Evolutionary conservation across 768 basidiomycete species (phyloP).

Genomic region (Phanerochaete carnosa): DNA sequence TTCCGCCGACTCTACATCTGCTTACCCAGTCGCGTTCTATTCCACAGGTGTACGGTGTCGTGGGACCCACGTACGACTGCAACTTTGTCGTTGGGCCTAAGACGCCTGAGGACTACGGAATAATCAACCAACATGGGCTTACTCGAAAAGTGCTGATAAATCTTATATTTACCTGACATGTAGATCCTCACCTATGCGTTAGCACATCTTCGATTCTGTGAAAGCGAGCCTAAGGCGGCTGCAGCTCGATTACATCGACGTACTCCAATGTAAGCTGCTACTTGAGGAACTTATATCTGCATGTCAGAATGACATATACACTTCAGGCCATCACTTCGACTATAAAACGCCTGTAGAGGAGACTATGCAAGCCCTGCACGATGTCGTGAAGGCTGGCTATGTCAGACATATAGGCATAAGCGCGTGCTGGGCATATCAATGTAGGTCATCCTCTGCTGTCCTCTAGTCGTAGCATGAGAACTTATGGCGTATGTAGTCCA

Average conservation of each 20-base stretch:
- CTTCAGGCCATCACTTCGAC: slow-evolving; percentile 11
- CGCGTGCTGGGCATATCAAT: slow-evolving; percentile 31
- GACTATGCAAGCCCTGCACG: slow-evolving; percentile 41
- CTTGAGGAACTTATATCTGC: neutral
- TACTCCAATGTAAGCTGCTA: slow-evolving; percentile 17
- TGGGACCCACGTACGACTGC: slow-evolving; percentile 7
- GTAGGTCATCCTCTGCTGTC: slow-evolving; percentile 5
- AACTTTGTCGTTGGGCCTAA: slow-evolving; percentile 4
- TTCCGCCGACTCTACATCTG: neutral
- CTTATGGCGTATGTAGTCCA: slow-evolving; percentile 20
- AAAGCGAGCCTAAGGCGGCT: slow-evolving; percentile 62
- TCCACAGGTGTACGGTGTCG: slow-evolving; percentile 12
- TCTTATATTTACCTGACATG: neutral
- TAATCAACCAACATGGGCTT: slow-evolving; percentile 33
- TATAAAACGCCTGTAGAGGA: slow-evolving; percentile 36
- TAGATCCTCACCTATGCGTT: neutral
- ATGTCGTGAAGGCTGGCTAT: slow-evolving; percentile 38
- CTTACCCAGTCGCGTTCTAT: neutral
- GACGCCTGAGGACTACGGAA: slow-evolving; percentile 24
- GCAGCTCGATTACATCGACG: slow-evolving; percentile 62
- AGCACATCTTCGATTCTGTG: slow-evolving; percentile 74
- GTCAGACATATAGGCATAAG: slow-evolving; percentile 36
- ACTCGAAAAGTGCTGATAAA: slow-evolving; percentile 25
- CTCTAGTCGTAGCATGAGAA: neutral
- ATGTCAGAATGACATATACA: neutral